Evolutionary conservation across 768 basidiomycete species (phyloP), one percentile per base, ranked within the genome.

Genomic region (Boletus eberwhitei): DNA sequence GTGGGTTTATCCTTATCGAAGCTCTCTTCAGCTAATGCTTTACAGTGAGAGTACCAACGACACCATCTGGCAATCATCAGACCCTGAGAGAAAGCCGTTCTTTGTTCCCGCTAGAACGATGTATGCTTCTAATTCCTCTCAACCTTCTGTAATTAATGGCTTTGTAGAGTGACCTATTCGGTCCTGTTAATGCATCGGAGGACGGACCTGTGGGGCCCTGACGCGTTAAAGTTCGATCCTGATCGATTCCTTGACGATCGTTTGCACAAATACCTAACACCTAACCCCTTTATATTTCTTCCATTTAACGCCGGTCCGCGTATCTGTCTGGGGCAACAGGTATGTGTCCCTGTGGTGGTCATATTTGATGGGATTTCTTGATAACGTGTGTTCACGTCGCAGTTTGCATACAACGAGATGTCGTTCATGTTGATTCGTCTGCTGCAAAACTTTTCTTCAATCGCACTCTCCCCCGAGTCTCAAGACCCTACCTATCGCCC

Each of bases 271-370:
- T 70, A 73, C 52, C 59, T 77, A 11, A 67, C 58, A 8, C 67
- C 74, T 1, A 77, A 77, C 44, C 75, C 74, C 0, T 77, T 63
- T 53, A 73, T 74, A 53, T 77, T 77, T 55, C 57, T 77, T n/a
- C 76, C 75, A 1, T 76, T 75, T 50, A 76, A 77, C 29, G 74
- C 75, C 0, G 74, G 75, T 5, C 75, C 74, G 16, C 61, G 72
- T 9, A 73, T 73, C 52, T 74, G 73, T 46, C 62, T 74, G 3
- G 73, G 73, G 8, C 73, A 69, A 57, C 73, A 76, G 62, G 72
- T 68, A 48, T 16, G 70, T 63, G 0, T 26, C 19, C 24, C 16
- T 40, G 26, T 54, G 7, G 3, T 41, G 9, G 13, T 53, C 34
- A 11, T 17, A 1, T n/a, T 47, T 63, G 16, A 42, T 39, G n/a